phyloP scores from a whole-genome alignment of 495 filamentous ascomycete genomes.

The Neurospora sp. region DNA sequence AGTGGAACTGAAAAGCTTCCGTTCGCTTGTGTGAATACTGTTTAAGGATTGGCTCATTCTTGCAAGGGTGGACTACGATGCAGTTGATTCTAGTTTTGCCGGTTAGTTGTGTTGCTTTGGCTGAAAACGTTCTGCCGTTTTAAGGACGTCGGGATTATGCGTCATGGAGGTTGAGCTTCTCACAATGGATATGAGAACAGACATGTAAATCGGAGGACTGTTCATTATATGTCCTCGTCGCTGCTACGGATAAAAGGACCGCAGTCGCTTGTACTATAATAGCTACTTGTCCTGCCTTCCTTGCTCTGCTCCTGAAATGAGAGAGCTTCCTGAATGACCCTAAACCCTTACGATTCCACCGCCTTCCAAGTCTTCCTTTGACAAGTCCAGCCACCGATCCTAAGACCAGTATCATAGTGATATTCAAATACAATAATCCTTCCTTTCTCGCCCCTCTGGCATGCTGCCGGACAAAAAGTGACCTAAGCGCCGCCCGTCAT shows the following conservation, averaged over 20 bases:
- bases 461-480: not conserved
- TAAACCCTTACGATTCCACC: not conserved
- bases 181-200: not conserved
- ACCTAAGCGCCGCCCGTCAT: not conserved
- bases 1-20: slow-evolving; percentile 42
- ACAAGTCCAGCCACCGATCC: not conserved
- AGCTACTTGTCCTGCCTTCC: not conserved
- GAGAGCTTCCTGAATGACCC: not conserved
- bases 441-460: not conserved
- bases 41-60: not conserved
- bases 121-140: not conserved
- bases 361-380: not conserved
- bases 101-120: not conserved
- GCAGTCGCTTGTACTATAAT: not conserved
- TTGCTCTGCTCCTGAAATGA: not conserved
- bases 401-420: not conserved
- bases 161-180: not conserved
- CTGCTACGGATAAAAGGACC: not conserved
- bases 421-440: not conserved
- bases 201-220: not conserved
- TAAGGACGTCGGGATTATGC: not conserved
- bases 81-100: not conserved
- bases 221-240: not conserved
- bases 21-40: not conserved
- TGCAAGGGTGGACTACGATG: not conserved